phyloP scores from a whole-genome alignment of 345 rosid genomes.

The Populus euphratica region DNA sequence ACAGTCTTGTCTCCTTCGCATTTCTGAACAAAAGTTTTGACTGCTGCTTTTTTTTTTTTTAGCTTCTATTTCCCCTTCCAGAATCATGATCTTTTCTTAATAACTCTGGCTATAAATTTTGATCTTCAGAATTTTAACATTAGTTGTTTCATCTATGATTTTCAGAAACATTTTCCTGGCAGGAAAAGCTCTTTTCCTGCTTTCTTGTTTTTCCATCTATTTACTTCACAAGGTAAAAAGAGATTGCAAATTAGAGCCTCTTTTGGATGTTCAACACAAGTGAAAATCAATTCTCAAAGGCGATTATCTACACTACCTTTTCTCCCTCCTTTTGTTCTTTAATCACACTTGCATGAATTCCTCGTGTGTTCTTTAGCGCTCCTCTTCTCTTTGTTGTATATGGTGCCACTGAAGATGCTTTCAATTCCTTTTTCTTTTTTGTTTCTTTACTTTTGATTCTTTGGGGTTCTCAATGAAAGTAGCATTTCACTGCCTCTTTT shows the following conservation, averaged over 20 bases:
- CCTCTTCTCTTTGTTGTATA: neutral
- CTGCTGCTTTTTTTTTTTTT: neutral
- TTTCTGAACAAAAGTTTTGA: neutral
- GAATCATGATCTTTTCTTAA: neutral
- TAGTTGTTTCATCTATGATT: neutral
- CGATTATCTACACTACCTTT: neutral
- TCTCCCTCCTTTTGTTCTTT: neutral
- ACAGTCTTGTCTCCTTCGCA: neutral
- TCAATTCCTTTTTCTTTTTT: neutral
- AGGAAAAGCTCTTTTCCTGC: neutral
- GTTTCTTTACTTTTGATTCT: neutral
- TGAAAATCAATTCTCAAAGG: neutral
- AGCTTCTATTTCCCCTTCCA: neutral
- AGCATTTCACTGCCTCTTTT: conserved; percentile 11
- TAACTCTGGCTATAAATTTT: neutral
- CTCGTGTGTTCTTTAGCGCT: neutral
- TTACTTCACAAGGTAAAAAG: neutral
- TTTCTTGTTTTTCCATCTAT: no score
- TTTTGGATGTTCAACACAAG: neutral
- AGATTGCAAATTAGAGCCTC: neutral
- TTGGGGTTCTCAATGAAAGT: neutral
- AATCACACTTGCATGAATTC: neutral
- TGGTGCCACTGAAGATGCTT: conserved; percentile 3
- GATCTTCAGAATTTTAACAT: no score
- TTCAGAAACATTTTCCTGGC: conserved; percentile 4